Percentiles rank a stretch among this genome's conserved stretches.
Conservation (phyloP, 257 asterid genomes). For the Capsicum baccatum region DNA sequence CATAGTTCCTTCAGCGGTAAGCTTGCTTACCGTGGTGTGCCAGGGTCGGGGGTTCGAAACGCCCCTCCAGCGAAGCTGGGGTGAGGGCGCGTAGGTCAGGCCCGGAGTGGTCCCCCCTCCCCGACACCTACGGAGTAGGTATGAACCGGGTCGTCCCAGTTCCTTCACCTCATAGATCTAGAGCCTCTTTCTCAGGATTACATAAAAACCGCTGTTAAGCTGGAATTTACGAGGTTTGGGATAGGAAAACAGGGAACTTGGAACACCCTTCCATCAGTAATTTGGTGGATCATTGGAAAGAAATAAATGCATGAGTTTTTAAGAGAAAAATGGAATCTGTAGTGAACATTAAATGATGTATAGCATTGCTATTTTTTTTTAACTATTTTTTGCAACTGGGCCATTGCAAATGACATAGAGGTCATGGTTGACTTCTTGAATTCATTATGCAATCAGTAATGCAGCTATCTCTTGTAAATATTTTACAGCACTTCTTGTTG, state of each 20-base stretch:
- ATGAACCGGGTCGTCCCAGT: too few species aligned
- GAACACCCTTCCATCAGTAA: constrained; percentile 8
- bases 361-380: not conserved
- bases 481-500: not conserved
- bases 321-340: not conserved
- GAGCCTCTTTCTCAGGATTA: not conserved
- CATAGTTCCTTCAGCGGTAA: not conserved
- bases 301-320: not conserved
- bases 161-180: not conserved
- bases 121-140: too few species aligned
- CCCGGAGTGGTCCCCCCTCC: too few species aligned
- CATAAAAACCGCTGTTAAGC: not conserved
- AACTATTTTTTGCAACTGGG: not conserved
- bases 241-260: not conserved
- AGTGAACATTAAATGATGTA: not conserved
- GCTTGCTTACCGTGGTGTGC: too few species aligned
- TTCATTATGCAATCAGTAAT: not conserved
- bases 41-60: too few species aligned
- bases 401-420: not conserved
- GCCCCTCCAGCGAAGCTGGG: too few species aligned
- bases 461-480: not conserved
- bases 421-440: not conserved
- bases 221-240: not conserved
- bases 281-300: not conserved
- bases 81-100: too few species aligned